These are phyloP conservation scores for Trichoderma arundinaceum DNA, from an alignment of 2,329 filamentous ascomycete species.

Conservation along the genomic window DNA sequence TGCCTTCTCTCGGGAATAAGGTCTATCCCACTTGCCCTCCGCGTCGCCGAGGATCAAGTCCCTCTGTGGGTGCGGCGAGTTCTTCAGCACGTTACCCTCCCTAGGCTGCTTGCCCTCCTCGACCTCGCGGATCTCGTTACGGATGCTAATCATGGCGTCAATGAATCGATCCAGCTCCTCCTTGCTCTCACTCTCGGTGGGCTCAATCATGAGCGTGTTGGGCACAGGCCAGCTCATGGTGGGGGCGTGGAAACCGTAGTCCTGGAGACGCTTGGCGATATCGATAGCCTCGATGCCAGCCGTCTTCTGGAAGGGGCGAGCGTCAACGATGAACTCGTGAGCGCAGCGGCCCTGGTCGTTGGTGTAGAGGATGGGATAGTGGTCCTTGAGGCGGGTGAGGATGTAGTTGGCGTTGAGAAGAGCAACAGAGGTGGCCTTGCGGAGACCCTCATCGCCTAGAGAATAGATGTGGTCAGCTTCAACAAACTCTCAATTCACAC, in stretches of 20 bases:
- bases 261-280: constrained; percentile 93
- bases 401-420: constrained; percentile 98
- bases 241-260: constrained; percentile 96
- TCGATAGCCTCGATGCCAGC: constrained; percentile 90
- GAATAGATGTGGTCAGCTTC: not conserved
- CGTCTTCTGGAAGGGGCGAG: constrained; percentile 80
- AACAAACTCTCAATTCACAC: not conserved
- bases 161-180: constrained; percentile 93
- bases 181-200: constrained; percentile 91
- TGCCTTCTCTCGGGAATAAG: constrained; percentile 80
- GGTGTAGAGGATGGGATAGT: constrained; percentile 93
- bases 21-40: constrained; percentile 73
- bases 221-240: constrained; percentile 97
- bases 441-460: constrained; percentile 66
- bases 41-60: constrained; percentile 70
- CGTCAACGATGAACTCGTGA: constrained; percentile 96
- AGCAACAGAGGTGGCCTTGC: constrained; percentile 87
- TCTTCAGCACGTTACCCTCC: constrained; percentile 84
- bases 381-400: constrained; percentile 79
- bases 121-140: constrained; percentile 80
- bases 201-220: constrained; percentile 97
- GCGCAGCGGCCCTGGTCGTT: constrained; percentile 87
- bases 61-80: constrained; percentile 82
- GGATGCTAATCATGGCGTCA: constrained; percentile 85
- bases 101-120: constrained; percentile 79